Evolutionary conservation across 139 green algal species (phyloP).

Genomic region (Diplosphaera chodatii): DNA sequence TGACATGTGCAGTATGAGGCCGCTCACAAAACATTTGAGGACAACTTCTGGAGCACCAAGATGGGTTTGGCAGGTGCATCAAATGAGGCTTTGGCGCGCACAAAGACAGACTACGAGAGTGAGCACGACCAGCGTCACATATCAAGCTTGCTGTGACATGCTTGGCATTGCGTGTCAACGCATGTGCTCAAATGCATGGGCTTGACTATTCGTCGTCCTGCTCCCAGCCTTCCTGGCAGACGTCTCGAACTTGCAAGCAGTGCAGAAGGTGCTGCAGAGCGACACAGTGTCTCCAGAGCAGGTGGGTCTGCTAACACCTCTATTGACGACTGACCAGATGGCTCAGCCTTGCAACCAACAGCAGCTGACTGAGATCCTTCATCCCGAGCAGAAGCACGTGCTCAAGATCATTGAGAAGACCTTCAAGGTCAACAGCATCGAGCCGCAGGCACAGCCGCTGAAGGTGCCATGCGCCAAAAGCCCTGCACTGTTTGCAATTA

Average conservation of each 20-base stretch:
- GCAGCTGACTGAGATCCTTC: too few species aligned
- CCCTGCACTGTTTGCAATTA: too few species aligned
- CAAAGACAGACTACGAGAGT: constrained; percentile 61
- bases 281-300: background rate
- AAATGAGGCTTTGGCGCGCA: constrained; percentile 42
- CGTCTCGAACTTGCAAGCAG: constrained; percentile 35
- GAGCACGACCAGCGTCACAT: too few species aligned
- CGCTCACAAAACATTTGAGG: constrained; percentile 44
- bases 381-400: constrained; percentile 41
- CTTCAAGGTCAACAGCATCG: constrained; percentile 60
- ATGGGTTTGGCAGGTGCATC: constrained; percentile 24
- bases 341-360: too few species aligned
- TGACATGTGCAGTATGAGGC: background rate
- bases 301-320: too few species aligned
- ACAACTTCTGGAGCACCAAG: constrained; percentile 71
- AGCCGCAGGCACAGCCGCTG: constrained; percentile 36
- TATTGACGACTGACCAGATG: too few species aligned
- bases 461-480: constrained; percentile 49
- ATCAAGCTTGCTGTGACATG: too few species aligned
- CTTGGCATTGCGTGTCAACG: too few species aligned
- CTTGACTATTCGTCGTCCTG: too few species aligned
- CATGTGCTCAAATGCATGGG: too few species aligned
- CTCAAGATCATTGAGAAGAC: constrained; percentile 64
- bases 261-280: constrained; percentile 24
- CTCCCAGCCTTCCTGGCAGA: constrained; percentile 44